These are phyloP conservation scores for Aspergillus indologenus DNA, from an alignment of 495 filamentous ascomycete genomes.

Conservation along the genomic window DNA sequence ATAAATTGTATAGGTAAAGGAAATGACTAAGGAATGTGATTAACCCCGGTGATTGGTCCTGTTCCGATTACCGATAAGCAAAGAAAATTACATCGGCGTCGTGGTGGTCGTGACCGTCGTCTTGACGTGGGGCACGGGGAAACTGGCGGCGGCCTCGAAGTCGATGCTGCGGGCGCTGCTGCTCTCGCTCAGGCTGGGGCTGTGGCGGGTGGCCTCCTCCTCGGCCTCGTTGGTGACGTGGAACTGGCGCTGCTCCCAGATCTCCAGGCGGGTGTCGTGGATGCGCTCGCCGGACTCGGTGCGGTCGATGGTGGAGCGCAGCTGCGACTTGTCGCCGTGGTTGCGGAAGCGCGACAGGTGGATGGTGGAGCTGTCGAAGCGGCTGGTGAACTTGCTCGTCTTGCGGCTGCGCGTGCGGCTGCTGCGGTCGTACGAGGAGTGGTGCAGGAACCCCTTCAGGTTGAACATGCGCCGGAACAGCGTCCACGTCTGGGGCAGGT, in stretches of 20 bases:
- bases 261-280: constrained; percentile 13
- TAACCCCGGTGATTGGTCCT: too few relatives aligned
- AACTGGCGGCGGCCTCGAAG: neutral
- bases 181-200: neutral
- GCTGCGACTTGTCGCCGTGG: constrained; percentile 9
- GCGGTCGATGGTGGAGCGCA: constrained; percentile 6
- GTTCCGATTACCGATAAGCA: too few relatives aligned
- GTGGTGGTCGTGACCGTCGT: neutral
- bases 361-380: constrained; percentile 12
- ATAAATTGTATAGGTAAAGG: too few relatives aligned
- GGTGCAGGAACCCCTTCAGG: constrained; percentile 13
- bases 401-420: constrained; percentile 8
- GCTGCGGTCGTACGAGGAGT: constrained; percentile 11
- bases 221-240: constrained; percentile 20
- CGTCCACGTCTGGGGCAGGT: constrained; percentile 55
- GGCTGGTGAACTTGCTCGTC: constrained; percentile 8
- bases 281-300: constrained; percentile 15
- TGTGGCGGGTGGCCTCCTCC: neutral
- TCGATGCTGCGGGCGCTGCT: constrained; percentile 13
- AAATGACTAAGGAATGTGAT: too few relatives aligned
- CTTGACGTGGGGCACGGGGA: neutral
- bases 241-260: constrained; percentile 23
- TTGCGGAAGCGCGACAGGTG: constrained; percentile 11
- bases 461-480: constrained; percentile 46
- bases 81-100: neutral